These are phyloP conservation scores for Globisporangium cederbergense DNA, from an alignment of 352 stramenopile species.

Conservation along the genomic window DNA sequence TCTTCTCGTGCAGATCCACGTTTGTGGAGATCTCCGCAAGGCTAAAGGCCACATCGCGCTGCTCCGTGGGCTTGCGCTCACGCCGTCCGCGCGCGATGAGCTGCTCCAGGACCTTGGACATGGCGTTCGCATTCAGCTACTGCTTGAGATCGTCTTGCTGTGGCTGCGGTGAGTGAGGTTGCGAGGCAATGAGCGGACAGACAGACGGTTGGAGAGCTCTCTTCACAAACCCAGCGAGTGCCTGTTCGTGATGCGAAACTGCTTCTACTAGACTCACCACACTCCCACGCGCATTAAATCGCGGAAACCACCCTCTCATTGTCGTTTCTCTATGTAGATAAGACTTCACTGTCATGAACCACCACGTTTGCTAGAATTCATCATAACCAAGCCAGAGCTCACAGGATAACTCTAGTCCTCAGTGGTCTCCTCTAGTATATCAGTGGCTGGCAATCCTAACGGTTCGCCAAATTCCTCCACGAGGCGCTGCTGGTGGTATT, in stretches of 20 bases:
- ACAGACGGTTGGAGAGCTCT: background rate
- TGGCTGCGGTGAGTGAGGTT: background rate
- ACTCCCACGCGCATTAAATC: background rate
- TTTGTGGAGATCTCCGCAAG: conserved; percentile 95
- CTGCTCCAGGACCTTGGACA: conserved; percentile 95
- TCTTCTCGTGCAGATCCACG: conserved; percentile 89
- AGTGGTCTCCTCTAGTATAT: background rate
- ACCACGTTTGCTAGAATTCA: background rate
- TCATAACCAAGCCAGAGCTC: background rate
- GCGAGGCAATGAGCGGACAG: background rate
- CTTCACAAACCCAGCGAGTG: background rate
- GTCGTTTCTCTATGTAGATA: background rate
- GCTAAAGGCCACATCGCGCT: conserved; percentile 95
- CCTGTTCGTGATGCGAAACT: conserved; percentile 1
- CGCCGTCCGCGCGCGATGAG: conserved; percentile 94
- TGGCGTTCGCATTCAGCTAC: conserved; percentile 14
- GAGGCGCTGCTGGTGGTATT: conserved; percentile 59
- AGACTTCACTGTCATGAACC: background rate
- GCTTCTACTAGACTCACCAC: background rate
- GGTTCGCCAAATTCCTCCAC: conserved; percentile 52
- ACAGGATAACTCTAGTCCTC: background rate
- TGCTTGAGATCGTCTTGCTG: background rate
- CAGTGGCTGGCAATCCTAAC: background rate
- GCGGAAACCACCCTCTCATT: background rate
- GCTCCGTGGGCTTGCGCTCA: conserved; percentile 91